phyloP scores from a whole-genome alignment of 2,329 filamentous ascomycete species.

The Colletotrichum orbiculare region DNA sequence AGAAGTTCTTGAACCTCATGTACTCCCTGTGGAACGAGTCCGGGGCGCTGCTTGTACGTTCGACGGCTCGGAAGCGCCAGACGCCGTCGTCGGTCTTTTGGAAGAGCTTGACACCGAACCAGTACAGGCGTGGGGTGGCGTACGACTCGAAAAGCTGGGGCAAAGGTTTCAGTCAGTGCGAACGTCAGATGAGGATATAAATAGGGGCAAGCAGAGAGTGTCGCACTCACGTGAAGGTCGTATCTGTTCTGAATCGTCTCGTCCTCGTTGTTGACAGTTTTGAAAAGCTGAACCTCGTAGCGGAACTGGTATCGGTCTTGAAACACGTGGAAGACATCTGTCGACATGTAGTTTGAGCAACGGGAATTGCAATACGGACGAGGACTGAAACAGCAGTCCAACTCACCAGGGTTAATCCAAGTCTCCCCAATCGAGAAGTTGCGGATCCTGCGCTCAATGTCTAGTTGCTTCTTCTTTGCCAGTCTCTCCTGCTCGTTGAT shows the following conservation, averaged over 20 bases:
- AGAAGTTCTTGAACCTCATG: conserved; percentile 65
- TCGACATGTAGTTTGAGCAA: neutral
- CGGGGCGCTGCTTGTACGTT: conserved; percentile 52
- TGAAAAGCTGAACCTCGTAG: conserved; percentile 69
- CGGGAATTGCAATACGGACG: too few relatives aligned
- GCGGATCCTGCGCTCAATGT: conserved; percentile 52
- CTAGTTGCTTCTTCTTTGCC: conserved; percentile 42
- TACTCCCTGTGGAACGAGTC: conserved; percentile 57
- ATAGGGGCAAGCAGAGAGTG: neutral
- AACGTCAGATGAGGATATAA: neutral
- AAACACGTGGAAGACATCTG: conserved; percentile 74
- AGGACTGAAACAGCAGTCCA: too few relatives aligned
- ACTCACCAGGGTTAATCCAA: conserved; percentile 62
- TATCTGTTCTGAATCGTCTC: conserved; percentile 47
- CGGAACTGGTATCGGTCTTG: conserved; percentile 69
- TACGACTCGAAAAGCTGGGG: conserved; percentile 75
- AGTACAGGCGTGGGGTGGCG: conserved; percentile 68
- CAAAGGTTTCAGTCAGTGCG: neutral
- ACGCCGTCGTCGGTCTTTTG: conserved; percentile 48
- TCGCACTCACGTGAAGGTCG: conserved; percentile 64
- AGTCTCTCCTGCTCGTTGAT: conserved; percentile 44
- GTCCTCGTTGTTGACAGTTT: conserved; percentile 23
- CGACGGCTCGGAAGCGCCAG: conserved; percentile 33
- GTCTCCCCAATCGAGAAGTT: conserved; percentile 49
- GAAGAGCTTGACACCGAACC: conserved; percentile 64